Conservation (phyloP, 768 basidiomycete species). For the Naematelia aurantialba region DNA sequence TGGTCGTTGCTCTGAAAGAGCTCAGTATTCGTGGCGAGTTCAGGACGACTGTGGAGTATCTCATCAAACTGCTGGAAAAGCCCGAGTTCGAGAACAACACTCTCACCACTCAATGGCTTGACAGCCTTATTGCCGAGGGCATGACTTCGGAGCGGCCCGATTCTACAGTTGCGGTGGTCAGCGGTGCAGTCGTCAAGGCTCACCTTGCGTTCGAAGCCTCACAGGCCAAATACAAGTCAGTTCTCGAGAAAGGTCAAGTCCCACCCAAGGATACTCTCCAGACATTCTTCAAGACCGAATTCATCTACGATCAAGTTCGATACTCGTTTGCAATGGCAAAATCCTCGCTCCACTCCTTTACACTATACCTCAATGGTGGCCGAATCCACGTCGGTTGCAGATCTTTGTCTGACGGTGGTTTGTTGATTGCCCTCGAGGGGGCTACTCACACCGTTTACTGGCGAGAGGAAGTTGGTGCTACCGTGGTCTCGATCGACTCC, state of each 20-base stretch:
- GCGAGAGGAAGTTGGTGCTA: conserved; percentile 94
- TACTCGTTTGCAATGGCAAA: conserved; percentile 95
- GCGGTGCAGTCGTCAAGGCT: conserved; percentile 93
- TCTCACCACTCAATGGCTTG: conserved; percentile 97
- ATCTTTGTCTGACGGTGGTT: conserved; percentile 88
- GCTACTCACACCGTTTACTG: conserved; percentile 96
- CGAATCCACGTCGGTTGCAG: conserved; percentile 87
- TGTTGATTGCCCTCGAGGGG: conserved; percentile 84
- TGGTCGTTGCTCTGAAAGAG: conserved; percentile 98
- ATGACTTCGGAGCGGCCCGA: conserved; percentile 97
- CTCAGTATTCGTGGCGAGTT: conserved; percentile 98
- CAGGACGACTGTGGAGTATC: conserved; percentile 96
- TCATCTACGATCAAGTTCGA: conserved; percentile 92
- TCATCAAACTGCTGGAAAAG: conserved; percentile 93
- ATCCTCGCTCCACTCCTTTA: conserved; percentile 83
- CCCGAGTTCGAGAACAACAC: conserved; percentile 96
- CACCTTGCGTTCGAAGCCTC: conserved; percentile 84
- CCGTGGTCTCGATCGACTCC: conserved; percentile 79
- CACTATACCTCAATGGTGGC: conserved; percentile 92
- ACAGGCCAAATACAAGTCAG: conserved; percentile 86
- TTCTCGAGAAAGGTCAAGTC: conserved; percentile 97
- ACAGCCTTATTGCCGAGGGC: conserved; percentile 92
- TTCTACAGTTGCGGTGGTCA: conserved; percentile 84
- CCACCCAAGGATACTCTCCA: conserved; percentile 90
- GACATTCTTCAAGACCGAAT: conserved; percentile 93